Evolutionary conservation across 352 stramenopile genomes (phyloP), one percentile per base, ranked within the genome.

Genomic region (Globisporangium ultimum): DNA sequence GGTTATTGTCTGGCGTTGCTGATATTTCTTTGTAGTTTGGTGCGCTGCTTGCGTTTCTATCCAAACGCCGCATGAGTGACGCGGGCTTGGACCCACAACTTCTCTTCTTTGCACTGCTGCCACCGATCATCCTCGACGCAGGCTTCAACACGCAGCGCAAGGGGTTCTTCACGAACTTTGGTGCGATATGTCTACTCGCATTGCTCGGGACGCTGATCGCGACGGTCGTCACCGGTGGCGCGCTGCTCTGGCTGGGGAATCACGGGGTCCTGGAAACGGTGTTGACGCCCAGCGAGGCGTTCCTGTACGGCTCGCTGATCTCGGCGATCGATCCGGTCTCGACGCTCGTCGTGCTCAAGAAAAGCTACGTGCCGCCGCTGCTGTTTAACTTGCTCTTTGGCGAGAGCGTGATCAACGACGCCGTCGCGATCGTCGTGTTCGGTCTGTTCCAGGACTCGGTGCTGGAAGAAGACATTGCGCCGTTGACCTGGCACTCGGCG

Each of bases 311-410:
- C 28, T 73, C 81, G 22, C 70, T 97, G 21, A 87, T 97, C 57
- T 83, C 71, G 21, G 80, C 87, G 4, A 90, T 89, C 28, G 88
- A 97, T 67, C 81, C 88, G n/a, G 86, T 97, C 14, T 77, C 81
- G 36, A 91, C 82, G 42, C 61, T 96, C 17, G 68, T 81, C 3
- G 77, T 91, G n/a, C 89, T 96, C 68, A 80, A 88, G 64, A 81
- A 78, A 20, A 59, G 62, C 46, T 46, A 61, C 22, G 71, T 67
- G 18, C 68, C 70, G 20, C 70, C 85, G 21, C 70, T 80, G 41
- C 65, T 96, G 12, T 95, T 95, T 66, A 95, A 94, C 61, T 68
- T 96, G 12, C 77, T 95, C 8, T 96, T 96, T 70, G 88, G 88
- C 28, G 88, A 96, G 70, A 87, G 68, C 21, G 81, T 92, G 18